Evolutionary conservation across 208 protist species (phyloP), one percentile per base, ranked within the genome.

Genomic region (Trypanosoma caninum): DNA sequence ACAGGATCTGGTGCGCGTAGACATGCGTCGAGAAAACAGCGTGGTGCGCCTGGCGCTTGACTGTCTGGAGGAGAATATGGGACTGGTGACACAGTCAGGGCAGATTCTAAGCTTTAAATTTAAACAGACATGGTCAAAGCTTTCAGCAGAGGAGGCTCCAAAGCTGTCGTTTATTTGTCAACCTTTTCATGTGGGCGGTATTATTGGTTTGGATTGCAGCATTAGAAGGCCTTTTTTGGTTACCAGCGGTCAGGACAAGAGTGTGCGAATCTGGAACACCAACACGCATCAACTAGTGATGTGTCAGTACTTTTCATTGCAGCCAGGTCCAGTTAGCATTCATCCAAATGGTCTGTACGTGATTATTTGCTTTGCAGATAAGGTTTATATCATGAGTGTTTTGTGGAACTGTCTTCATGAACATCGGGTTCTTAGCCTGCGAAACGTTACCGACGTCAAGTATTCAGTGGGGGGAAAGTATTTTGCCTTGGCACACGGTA

Each of bases 261-360:
- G 86, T 72, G 82, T 98, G 11, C 86, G 96, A 37, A 67, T 99
- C 22, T 99, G 95, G 95, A 98, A 98, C 73, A 98, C 96, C 51
- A 45, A 78, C 16, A 96, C 95, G 28, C 81, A 90, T 33, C 82
- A 75, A 56, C 52, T 96, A 40, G 91, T 95, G 55, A 82, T 98
- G 40, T 83, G 69, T 41, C 87, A 96, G 72, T 80, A 74, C 54
- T 98, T 97, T 47, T 48, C 72, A 7, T 69, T 82, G 44, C 87
- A 94, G 72, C 88, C 90, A 3, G 84, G 91, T 56, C 82, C 93
- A 6, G 74, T 98, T 14, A 82, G 94, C 1, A 80, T 98, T 52
- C 97, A 99, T 77, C 96, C 96, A 2, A 93, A 80, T 42, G 96
- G 97, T 10, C 77, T 98, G 5, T 86, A 94, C 47, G 75, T 97